Evolutionary conservation across 2,329 filamentous ascomycete genomes (phyloP).

Genomic region (Colletotrichum sp.): DNA sequence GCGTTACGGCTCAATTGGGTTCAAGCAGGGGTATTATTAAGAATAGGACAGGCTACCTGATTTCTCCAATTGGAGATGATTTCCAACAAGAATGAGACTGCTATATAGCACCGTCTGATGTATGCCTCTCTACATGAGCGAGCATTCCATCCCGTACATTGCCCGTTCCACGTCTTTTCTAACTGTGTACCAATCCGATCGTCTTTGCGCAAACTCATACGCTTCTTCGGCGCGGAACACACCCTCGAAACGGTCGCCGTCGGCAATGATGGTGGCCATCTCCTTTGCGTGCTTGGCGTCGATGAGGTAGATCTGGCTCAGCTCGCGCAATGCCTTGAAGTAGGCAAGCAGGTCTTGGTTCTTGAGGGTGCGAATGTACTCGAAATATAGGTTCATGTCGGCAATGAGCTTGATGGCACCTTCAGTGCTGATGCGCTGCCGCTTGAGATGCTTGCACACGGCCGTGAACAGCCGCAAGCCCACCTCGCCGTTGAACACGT

Average conservation of each 20-base stretch:
- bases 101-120: not conserved
- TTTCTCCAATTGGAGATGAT: not conserved
- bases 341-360: slow-evolving; percentile 88
- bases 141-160: slow-evolving; percentile 95
- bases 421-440: slow-evolving; percentile 87
- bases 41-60: not conserved
- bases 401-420: slow-evolving; percentile 93
- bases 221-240: slow-evolving; percentile 97
- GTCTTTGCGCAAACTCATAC: slow-evolving; percentile 92
- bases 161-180: slow-evolving; percentile 88
- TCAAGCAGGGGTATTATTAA: slow-evolving; percentile 4
- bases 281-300: slow-evolving; percentile 88
- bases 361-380: slow-evolving; percentile 80
- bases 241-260: slow-evolving; percentile 86
- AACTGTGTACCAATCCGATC: slow-evolving; percentile 95
- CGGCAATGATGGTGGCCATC: slow-evolving; percentile 92
- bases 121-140: slow-evolving; percentile 68
- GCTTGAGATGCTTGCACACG: slow-evolving; percentile 96
- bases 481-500: slow-evolving; percentile 98
- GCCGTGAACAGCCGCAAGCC: slow-evolving; percentile 90
- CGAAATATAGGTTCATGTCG: slow-evolving; percentile 93
- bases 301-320: slow-evolving; percentile 95
- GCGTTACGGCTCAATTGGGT: slow-evolving; percentile 11
- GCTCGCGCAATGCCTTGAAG: slow-evolving; percentile 88
- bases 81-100: not conserved